Base-by-base conservation (phyloP, 2,329 filamentous ascomycete species). In the Aureobasidium zeae region DNA sequence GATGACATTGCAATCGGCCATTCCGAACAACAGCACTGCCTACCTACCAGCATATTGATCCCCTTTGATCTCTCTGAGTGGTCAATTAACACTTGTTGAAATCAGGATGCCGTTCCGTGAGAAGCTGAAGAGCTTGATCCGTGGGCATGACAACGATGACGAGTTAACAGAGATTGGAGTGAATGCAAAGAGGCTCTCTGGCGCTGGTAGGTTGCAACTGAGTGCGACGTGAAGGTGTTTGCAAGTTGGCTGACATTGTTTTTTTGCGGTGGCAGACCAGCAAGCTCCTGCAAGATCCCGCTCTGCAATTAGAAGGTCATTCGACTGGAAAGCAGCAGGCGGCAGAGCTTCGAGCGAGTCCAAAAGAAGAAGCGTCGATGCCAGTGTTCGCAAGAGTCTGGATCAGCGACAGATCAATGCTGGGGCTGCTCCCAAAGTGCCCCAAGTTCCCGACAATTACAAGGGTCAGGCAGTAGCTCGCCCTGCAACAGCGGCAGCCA, bases 81-180 rank as follows among this genome's bases (percentile, higher is more conserved):
- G 37, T 15, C 20, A 32, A 15, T 39, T 30, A 41, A 6, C 28
- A 30, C 26, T 21, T 26, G 21, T 30, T 17, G 30, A 28, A 44
- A 34, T n/a, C n/a, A n/a, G n/a, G 16, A 41, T 44, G 39, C 39
- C 39, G 39, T 5, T 36, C 19, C 41, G 41, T 3, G 41, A 44
- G 25, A 44, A 44, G 32, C 24, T 44, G 17, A 44, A 44, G 41
- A 44, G 33, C 31, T 35, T 36, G 33, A 17, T 44, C 19, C 31
- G 30, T 32, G 34, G 39, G 24, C 39, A 43, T 16, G 30, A 43
- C 21, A 21, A 43, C 17, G 39, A 43, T n/a, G 28, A 30, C 28
- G 28, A 30, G 28, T n/a, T n/a, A n/a, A n/a, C n/a, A n/a, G n/a
- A n/a, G n/a, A n/a, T n/a, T n/a, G n/a, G n/a, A n/a, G n/a, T n/a